phyloP scores from a whole-genome alignment of 1,284 basidiomycete species.

The Malassezia japonica region DNA sequence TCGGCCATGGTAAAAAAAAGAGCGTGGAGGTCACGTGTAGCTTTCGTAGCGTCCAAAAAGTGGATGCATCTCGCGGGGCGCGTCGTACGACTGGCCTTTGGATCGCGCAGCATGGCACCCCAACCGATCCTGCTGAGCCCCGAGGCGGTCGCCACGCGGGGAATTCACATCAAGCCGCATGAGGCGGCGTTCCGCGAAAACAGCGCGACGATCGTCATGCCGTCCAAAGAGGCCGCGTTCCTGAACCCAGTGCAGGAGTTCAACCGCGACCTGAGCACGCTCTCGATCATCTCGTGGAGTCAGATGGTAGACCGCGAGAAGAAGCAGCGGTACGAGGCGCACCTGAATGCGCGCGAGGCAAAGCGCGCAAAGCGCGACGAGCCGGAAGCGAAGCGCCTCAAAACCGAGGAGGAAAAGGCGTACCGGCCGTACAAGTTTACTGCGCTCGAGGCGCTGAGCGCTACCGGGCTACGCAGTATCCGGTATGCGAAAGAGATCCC shows the following conservation, averaged over 20 bases:
- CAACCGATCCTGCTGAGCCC: constrained; percentile 34
- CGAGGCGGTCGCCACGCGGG: constrained; percentile 24
- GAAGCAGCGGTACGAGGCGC: constrained; percentile 56
- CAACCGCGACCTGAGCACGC: constrained; percentile 85
- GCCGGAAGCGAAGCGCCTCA: constrained; percentile 12
- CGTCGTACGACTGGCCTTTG: background rate
- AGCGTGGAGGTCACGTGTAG: constrained; percentile 4
- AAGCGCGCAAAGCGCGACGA: constrained; percentile 12
- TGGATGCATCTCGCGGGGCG: background rate
- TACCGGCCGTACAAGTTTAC: constrained; percentile 63
- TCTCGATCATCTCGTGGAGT: constrained; percentile 77
- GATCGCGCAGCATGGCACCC: constrained; percentile 32
- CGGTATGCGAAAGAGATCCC: constrained; percentile 97
- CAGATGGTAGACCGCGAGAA: constrained; percentile 63
- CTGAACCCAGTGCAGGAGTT: constrained; percentile 97
- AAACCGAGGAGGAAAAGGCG: constrained; percentile 17
- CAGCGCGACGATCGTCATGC: constrained; percentile 44
- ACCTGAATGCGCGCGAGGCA: constrained; percentile 15
- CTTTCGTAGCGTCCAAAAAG: background rate
- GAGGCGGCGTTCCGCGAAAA: constrained; percentile 44
- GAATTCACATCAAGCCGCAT: constrained; percentile 29
- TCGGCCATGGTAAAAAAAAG: constrained; percentile 16
- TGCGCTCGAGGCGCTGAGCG: constrained; percentile 87
- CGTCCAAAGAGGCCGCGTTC: constrained; percentile 55
- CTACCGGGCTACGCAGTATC: constrained; percentile 88